These are phyloP conservation scores for Phytopythium chamaehyphon DNA, from an alignment of 352 stramenopile genomes.

Conservation along the genomic window DNA sequence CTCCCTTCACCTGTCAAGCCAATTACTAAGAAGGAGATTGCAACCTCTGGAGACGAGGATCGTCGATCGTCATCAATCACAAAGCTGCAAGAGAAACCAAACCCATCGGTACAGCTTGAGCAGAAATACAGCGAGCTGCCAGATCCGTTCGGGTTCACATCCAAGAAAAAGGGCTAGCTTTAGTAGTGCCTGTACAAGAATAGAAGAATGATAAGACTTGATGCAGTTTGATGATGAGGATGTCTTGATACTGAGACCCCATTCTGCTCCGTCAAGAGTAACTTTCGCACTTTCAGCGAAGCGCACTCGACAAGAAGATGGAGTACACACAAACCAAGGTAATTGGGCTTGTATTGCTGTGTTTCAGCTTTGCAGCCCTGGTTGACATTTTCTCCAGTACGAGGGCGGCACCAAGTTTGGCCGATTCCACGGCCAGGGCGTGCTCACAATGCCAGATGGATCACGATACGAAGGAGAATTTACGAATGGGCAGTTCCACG, in stretches of 20 bases:
- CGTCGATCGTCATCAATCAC: not conserved
- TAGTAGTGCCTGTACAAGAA: not conserved
- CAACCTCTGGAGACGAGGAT: too few species aligned
- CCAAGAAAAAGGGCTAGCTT: constrained; percentile 28
- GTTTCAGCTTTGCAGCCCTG: not conserved
- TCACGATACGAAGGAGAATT: constrained; percentile 81
- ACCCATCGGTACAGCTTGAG: constrained; percentile 3
- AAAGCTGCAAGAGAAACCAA: constrained; percentile 5
- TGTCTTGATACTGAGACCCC: not conserved
- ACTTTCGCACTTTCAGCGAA: not conserved
- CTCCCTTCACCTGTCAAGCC: not conserved
- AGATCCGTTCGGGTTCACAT: constrained; percentile 64
- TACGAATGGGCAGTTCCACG: constrained; percentile 75
- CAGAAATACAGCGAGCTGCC: constrained; percentile 53
- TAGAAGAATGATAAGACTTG: not conserved
- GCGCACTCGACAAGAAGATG: not conserved
- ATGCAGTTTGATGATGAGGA: too few species aligned
- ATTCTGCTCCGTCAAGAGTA: not conserved
- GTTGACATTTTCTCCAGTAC: constrained; percentile 30
- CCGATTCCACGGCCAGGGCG: constrained; percentile 51
- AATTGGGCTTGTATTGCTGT: not conserved
- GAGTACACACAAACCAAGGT: constrained; percentile 8
- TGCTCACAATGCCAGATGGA: constrained; percentile 52
- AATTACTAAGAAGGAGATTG: too few species aligned
- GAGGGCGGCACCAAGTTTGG: constrained; percentile 54